Base-by-base conservation (phyloP, 768 basidiomycete genomes). In the Pleurotus cornucopiae region DNA sequence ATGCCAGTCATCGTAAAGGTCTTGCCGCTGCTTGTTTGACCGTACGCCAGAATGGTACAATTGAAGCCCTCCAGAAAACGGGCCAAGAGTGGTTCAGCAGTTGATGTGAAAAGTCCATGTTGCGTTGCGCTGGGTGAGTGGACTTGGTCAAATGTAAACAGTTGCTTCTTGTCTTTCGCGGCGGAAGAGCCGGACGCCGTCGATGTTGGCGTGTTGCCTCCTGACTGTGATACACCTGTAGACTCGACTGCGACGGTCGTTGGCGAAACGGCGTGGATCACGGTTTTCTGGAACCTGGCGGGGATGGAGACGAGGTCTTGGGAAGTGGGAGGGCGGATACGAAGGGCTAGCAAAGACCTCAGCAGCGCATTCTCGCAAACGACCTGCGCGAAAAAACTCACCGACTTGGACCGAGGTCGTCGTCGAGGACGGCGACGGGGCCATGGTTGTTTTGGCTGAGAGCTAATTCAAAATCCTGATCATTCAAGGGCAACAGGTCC, bases 1-100 rank as follows among this genome's bases (percentile, higher is more conserved):
- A 92, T 77, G 49, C 96, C 96, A 26, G 96, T 95, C 97, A 98
- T 98, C 43, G 96, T 94, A 71, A 93, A 94, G 0, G 92, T 94
- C 74, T 99, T 99, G 57, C 96, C 96, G 61, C 91, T 94, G 61
- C 90, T 91, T 2, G 96, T 98, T 70, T 98, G 96, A 38, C 96
- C 96, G 71, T 99, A 99, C 49, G 97, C 97, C 61, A 99, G 84
- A 55, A 98, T 89, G 9, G 97, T 99, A 60, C 95, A 96, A 74
- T 99, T 99, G 71, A 94, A 94, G 4, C 96, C 96, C 65, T 94
- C 91, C 26, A 93, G 67, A 68, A 96, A 96, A 62, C 91, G 88
- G 25, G 85, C 81, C 59, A 95, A 79, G 66, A 96, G 87, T 9
- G 91, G 91, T 45, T 87, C 80, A 18, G 92, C 89, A 38, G 94